These are phyloP conservation scores for Bertia moriformis DNA, from an alignment of 2,329 filamentous ascomycete species.

Conservation along the genomic window DNA sequence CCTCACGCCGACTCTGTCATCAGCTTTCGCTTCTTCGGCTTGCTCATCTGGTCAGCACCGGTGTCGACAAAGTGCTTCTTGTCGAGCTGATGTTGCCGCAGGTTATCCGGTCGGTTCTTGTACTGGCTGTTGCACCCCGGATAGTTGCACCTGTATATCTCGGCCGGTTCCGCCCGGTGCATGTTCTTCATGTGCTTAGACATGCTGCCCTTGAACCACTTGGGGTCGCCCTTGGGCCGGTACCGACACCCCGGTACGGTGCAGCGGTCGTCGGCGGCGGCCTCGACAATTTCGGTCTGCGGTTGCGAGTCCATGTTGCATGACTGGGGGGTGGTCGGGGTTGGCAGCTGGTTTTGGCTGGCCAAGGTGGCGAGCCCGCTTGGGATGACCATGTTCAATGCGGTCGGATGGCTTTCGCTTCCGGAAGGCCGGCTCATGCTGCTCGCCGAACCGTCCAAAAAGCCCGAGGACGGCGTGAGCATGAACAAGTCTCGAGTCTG, in stretches of 20 bases:
- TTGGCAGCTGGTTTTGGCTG: conserved; percentile 4
- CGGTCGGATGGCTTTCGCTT: neutral
- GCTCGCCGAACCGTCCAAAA: neutral
- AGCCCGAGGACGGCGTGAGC: too few relatives aligned
- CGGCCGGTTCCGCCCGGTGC: conserved; percentile 30
- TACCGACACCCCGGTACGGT: conserved; percentile 39
- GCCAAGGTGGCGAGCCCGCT: neutral
- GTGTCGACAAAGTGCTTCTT: conserved; percentile 37
- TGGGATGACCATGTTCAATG: neutral
- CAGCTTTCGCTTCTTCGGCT: too few relatives aligned
- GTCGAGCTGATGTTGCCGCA: conserved; percentile 39
- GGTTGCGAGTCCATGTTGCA: too few relatives aligned
- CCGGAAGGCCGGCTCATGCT: neutral
- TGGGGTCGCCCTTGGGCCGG: conserved; percentile 37
- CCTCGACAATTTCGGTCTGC: too few relatives aligned
- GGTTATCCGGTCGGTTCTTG: conserved; percentile 38
- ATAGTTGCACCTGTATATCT: conserved; percentile 35
- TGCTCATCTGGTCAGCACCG: too few relatives aligned
- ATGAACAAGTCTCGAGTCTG: too few relatives aligned
- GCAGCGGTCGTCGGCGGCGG: conserved; percentile 29
- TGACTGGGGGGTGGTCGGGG: conserved; percentile 13
- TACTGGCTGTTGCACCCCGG: conserved; percentile 39
- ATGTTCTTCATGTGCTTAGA: conserved; percentile 40
- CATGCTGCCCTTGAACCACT: conserved; percentile 44
- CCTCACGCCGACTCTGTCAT: too few relatives aligned